phyloP scores from a whole-genome alignment of 768 basidiomycete genomes.

The Auriculariales sp. region DNA sequence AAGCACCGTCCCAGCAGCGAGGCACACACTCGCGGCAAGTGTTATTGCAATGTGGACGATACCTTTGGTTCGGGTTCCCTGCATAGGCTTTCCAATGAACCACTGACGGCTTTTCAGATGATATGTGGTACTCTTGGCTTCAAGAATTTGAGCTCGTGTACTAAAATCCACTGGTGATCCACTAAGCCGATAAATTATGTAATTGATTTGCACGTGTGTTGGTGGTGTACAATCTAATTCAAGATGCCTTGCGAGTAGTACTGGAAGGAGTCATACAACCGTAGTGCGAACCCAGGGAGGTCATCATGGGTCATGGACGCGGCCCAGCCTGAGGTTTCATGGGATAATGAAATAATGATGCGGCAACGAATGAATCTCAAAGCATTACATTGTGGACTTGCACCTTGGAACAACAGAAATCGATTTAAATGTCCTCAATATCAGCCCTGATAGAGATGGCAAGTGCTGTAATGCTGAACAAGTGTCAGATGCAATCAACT shows the following conservation, averaged over 20 bases:
- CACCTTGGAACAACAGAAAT: too few species aligned
- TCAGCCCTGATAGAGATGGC: too few species aligned
- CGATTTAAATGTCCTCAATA: too few species aligned
- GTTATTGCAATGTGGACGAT: slow-evolving; percentile 66
- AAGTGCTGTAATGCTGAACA: too few species aligned
- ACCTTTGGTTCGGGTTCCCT: slow-evolving; percentile 38
- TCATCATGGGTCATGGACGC: slow-evolving; percentile 73
- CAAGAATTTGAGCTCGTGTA: not conserved
- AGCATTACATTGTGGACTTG: too few species aligned
- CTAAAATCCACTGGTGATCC: not conserved
- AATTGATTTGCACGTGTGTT: too few species aligned
- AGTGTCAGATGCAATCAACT: too few species aligned
- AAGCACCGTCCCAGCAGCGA: slow-evolving; percentile 78
- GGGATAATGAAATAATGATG: too few species aligned
- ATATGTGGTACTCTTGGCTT: not conserved
- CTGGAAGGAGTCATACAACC: slow-evolving; percentile 96
- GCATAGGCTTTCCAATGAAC: slow-evolving; percentile 6
- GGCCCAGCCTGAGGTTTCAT: too few species aligned
- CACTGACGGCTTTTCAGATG: slow-evolving; percentile 25
- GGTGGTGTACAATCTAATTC: slow-evolving; percentile 25
- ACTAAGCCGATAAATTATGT: not conserved
- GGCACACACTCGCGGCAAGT: slow-evolving; percentile 64
- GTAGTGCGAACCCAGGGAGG: slow-evolving; percentile 76
- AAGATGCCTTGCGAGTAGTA: slow-evolving; percentile 89
- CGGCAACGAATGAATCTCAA: too few species aligned